Evolutionary conservation across 352 stramenopile species (phyloP).

Genomic region (Globisporangium uncinulatum): DNA sequence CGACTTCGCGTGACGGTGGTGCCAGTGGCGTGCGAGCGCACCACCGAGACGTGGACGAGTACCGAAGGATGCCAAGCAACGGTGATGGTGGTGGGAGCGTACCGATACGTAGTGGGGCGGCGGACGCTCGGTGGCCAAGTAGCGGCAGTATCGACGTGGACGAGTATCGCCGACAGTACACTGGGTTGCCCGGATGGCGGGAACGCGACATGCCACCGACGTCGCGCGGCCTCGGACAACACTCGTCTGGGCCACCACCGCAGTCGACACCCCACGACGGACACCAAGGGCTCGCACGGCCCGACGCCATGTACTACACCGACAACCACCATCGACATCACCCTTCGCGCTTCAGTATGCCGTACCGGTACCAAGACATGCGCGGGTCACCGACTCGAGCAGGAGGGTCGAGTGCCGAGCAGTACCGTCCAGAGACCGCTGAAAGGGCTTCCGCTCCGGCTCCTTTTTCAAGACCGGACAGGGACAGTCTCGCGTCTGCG

Average conservation of each 20-base stretch:
- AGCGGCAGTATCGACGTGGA: neutral
- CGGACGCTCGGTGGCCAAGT: neutral
- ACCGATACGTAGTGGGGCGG: neutral
- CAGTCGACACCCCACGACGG: neutral
- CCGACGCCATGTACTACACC: slow-evolving; percentile 5
- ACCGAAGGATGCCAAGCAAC: neutral
- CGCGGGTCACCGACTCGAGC: neutral
- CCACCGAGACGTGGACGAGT: slow-evolving; percentile 3
- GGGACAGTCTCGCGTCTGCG: neutral
- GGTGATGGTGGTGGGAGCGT: slow-evolving; percentile 1
- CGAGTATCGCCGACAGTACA: slow-evolving; percentile 30
- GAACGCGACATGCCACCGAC: slow-evolving; percentile 17
- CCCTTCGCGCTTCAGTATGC: neutral
- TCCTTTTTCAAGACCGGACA: neutral
- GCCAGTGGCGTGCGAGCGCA: neutral
- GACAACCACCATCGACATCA: neutral
- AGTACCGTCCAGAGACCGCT: neutral
- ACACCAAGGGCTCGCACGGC: neutral
- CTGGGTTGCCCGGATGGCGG: slow-evolving; percentile 29
- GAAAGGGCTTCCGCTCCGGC: neutral
- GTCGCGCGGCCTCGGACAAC: neutral
- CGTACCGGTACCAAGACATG: slow-evolving; percentile 9
- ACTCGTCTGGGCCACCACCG: neutral
- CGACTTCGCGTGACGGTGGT: neutral
- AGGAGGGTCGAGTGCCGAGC: slow-evolving; percentile 4